A percentile compares a stretch with the other conserved stretches of the same genome.
These are phyloP conservation scores for Neofusicoccum sp. DNA, from an alignment of 2,329 filamentous ascomycete species.

Conservation along the genomic window DNA sequence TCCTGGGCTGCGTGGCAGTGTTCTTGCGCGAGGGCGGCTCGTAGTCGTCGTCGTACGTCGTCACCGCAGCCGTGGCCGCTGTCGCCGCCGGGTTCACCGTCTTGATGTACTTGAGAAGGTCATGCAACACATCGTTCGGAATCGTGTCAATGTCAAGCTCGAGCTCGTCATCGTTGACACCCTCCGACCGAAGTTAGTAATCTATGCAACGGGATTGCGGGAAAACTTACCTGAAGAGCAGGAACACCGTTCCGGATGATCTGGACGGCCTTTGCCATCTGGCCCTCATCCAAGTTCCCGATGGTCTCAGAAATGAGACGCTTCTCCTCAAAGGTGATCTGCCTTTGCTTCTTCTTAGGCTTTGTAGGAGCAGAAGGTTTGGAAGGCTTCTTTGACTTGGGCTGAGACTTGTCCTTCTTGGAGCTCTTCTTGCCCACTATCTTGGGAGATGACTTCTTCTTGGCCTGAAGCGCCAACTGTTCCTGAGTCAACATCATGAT, in stretches of 20 bases:
- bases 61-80: conserved; percentile 31
- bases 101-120: conserved; percentile 56
- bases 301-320: conserved; percentile 86
- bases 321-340: conserved; percentile 78
- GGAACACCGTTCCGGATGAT: conserved; percentile 85
- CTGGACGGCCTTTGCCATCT: conserved; percentile 76
- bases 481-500: conserved; percentile 18
- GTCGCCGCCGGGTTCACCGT: conserved; percentile 23
- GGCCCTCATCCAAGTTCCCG: conserved; percentile 72
- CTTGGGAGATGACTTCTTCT: conserved; percentile 58
- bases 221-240: conserved; percentile 59
- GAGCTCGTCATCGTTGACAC: conserved; percentile 57
- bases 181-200: conserved; percentile 22
- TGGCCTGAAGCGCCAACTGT: conserved; percentile 15
- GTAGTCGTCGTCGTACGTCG: conserved; percentile 49
- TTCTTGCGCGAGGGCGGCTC: conserved; percentile 43
- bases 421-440: conserved; percentile 40
- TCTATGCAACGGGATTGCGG: background rate
- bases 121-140: conserved; percentile 52
- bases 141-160: conserved; percentile 66
- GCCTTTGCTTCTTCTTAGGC: conserved; percentile 58
- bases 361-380: conserved; percentile 34
- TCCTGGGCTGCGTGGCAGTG: conserved; percentile 58
- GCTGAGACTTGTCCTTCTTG: conserved; percentile 39
- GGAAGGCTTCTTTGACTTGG: conserved; percentile 28